Base-by-base conservation (phyloP, 1,284 basidiomycete species). In the Pseudozyma sp. region DNA sequence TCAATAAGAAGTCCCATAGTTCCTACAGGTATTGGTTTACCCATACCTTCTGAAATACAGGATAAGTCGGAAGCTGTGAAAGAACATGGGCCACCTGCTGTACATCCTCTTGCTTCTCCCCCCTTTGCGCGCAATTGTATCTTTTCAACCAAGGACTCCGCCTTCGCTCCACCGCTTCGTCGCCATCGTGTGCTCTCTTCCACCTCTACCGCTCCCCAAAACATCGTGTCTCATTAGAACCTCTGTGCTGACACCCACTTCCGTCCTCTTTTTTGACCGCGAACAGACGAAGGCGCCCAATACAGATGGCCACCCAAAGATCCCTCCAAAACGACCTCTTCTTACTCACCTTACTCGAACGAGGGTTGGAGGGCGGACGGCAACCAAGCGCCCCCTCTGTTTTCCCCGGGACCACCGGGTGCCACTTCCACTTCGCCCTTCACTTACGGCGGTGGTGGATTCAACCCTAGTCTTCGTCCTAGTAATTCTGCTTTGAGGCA, bases 381-480 rank as follows among this genome's bases (percentile, higher is more conserved):
- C 7, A 49, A 12, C 1, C 31, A 56, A 34, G 52, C 59, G 9
- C 47, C 56, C 1, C 35, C 31, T 3, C 43, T 58, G 0, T 66
- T 68, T 31, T 5, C 50, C 21, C 53, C 31, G 35, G 10, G 14
- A n/a, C 61, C 70, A 1, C 57, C 70, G 1, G 59, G 52, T 14
- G 48, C 66, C 9, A 39, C 63, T 2, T 88, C 89, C 1, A 84
- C 87, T 19, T 90, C 89, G 1, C 92, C 94, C 5, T 96, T 94
- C 90, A 93, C 93, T 8, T 96, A 93, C 81, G 91, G 91, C 70
- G 90, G 91, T 54, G 91, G 49, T 53, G 92, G 54, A 3, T 69
- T 83, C 48, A 83, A 83, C 39, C 80, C 81, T 1, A 16, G 12
- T 1, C 55, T 75, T 1, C 50, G 18, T 14, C 68, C 72, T 0